phyloP scores from a whole-genome alignment of 2,329 filamentous ascomycete genomes.

The Colletotrichum chrysophilum region DNA sequence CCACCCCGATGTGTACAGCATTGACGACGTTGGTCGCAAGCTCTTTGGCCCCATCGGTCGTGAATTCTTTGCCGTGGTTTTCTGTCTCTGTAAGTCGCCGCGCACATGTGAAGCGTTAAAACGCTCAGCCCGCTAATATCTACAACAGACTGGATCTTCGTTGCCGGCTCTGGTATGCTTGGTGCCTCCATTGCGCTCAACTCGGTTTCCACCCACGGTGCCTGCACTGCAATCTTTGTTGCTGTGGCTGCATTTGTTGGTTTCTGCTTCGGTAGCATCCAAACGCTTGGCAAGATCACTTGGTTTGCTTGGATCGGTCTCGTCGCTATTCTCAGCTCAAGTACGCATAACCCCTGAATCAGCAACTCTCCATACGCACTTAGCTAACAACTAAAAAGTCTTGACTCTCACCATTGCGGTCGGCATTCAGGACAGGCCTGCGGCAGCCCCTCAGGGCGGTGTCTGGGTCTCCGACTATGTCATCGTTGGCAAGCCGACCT shows the following conservation, averaged over 20 bases:
- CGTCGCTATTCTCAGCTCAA: slow-evolving; percentile 29
- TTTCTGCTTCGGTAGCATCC: slow-evolving; percentile 36
- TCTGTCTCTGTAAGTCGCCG: slow-evolving; percentile 35
- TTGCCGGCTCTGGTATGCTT: slow-evolving; percentile 44
- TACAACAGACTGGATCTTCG: slow-evolving; percentile 27
- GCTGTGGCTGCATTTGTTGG: slow-evolving; percentile 34
- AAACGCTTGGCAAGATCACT: slow-evolving; percentile 34
- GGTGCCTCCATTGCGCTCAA: slow-evolving; percentile 46
- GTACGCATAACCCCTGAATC: slow-evolving; percentile 22
- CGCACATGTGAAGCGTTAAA: accelerated
- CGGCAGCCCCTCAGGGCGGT: slow-evolving; percentile 25
- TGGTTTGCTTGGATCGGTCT: slow-evolving; percentile 39
- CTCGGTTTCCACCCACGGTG: slow-evolving; percentile 41
- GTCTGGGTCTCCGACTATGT: slow-evolving; percentile 34
- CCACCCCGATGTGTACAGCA: slow-evolving; percentile 55
- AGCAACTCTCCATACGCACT: neutral
- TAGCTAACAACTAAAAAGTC: slow-evolving; percentile 14
- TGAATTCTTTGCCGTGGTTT: slow-evolving; percentile 41
- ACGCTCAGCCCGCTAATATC: neutral
- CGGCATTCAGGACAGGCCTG: slow-evolving; percentile 31
- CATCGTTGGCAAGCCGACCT: slow-evolving; percentile 64
- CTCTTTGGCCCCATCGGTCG: slow-evolving; percentile 53
- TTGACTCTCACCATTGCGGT: slow-evolving; percentile 34
- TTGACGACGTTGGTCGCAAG: slow-evolving; percentile 54
- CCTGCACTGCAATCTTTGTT: slow-evolving; percentile 45